These are phyloP conservation scores for Trichoderma oligosporum DNA, from an alignment of 2,329 filamentous ascomycete genomes.

Conservation along the genomic window DNA sequence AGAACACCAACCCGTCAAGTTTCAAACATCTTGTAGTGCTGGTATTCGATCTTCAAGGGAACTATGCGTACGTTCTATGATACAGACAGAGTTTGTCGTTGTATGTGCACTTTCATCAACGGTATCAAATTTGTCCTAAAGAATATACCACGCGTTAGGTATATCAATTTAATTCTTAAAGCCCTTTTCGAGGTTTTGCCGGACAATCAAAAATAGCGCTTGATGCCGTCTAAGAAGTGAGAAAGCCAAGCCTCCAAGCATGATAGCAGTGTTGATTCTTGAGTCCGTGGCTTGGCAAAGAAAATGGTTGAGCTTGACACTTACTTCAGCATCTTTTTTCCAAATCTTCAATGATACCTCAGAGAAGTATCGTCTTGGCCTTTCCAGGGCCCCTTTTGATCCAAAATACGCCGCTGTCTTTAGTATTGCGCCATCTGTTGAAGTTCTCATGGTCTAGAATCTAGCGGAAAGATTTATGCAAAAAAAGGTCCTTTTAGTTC, in stretches of 20 bases:
- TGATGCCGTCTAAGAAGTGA: slow-evolving; percentile 34
- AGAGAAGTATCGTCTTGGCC: slow-evolving; percentile 44
- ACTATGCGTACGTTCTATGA: too few relatives aligned
- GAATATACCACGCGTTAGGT: slow-evolving; percentile 34
- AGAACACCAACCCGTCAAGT: background rate
- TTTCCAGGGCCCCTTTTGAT: slow-evolving; percentile 40
- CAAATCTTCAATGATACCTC: slow-evolving; percentile 31
- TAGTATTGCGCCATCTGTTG: slow-evolving; percentile 17
- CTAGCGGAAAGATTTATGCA: slow-evolving; percentile 34
- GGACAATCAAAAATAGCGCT: slow-evolving; percentile 33
- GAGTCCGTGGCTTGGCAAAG: slow-evolving; percentile 24
- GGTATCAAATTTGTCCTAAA: slow-evolving; percentile 36
- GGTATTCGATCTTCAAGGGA: background rate
- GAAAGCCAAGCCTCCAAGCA: slow-evolving; percentile 43
- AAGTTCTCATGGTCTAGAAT: slow-evolving; percentile 31
- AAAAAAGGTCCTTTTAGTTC: slow-evolving; percentile 33
- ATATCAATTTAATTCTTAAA: slow-evolving; percentile 38
- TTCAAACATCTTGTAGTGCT: background rate
- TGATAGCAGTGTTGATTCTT: slow-evolving; percentile 36
- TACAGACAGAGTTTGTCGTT: slow-evolving; percentile 39
- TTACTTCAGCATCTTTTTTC: background rate
- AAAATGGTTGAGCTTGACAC: slow-evolving; percentile 18
- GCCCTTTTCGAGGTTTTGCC: slow-evolving; percentile 30
- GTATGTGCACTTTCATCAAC: slow-evolving; percentile 35
- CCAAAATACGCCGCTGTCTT: slow-evolving; percentile 32